Base-by-base conservation (phyloP, 1,284 basidiomycete species). In the Malassezia psittaci region DNA sequence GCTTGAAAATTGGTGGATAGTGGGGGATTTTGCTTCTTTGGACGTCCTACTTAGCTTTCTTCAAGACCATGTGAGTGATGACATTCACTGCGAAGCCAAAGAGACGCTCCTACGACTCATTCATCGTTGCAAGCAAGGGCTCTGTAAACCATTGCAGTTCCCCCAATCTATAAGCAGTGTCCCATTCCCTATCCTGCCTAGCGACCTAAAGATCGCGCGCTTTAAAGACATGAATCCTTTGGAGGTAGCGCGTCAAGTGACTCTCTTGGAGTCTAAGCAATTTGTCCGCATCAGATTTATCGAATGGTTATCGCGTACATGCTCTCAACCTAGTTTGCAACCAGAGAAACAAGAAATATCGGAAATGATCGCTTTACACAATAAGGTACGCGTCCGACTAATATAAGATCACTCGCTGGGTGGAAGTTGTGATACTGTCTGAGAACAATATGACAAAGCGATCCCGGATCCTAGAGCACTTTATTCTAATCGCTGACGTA, bases 181-280 rank as follows among this genome's bases (percentile, higher is more conserved):
- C 9, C 41, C 41, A 16, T 19, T 43, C 3, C 82, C 90, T 0
- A 84, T 93, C 52, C 59, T 85, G 13, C 90, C 89, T 0, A 86
- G 84, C 71, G 78, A 80, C 46, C 78, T 79, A 60, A 85, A 83
- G 76, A 6, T 9, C 11, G 29, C 19, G 21, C 9, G 88, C 66
- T 79, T 93, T 16, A 75, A 85, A n/a, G 89, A 93, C 61, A 82
- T 94, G 46, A 90, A 98, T 66, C 80, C 91, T 1, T 76, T 91
- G 33, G 94, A 98, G 76, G 76, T 98, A 16, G 93, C 90, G 0
- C 82, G 94, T 38, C 94, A 99, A 74, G 78, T 99, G 51, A 96
- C 94, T 1, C 83, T 96, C 54, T 82, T 94, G 79, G 94, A 98
- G 75, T 86, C 85, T 62, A 80, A 83, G 38, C 77, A 96, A 45